A percentile compares a stretch with the other conserved stretches of the same genome.
Evolutionary conservation across 208 protist species (phyloP).

Genomic region (Crithidia expoeki): DNA sequence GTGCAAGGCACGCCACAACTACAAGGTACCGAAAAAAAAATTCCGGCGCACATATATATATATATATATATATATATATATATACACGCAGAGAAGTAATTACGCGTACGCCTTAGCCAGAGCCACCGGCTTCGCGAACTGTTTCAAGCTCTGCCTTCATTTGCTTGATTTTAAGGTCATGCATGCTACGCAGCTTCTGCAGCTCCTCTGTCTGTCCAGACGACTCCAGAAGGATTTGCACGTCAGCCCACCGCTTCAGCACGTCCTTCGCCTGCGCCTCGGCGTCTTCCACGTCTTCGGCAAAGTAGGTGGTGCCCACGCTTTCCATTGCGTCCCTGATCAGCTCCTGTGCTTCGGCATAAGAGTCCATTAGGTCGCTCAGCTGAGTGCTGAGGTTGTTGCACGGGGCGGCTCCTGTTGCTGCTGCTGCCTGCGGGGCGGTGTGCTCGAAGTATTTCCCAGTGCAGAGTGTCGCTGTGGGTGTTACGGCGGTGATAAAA

Average conservation of each 20-base stretch:
- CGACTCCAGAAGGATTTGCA: conserved; percentile 38
- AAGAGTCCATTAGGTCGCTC: conserved; percentile 61
- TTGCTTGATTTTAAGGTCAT: conserved; percentile 76
- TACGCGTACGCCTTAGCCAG: conserved; percentile 1
- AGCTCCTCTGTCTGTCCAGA: conserved; percentile 36
- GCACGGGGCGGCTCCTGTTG: conserved; percentile 1
- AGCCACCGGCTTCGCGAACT: conserved; percentile 29
- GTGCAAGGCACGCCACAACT: too few relatives aligned
- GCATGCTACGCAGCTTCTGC: conserved; percentile 47
- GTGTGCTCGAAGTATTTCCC: conserved; percentile 16
- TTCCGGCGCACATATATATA: too few relatives aligned
- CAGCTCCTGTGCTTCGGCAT: conserved; percentile 68
- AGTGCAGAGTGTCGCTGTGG: neutral
- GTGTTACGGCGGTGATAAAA: neutral
- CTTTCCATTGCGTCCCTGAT: conserved; percentile 72
- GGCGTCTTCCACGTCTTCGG: conserved; percentile 76
- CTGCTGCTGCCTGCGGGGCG: neutral
- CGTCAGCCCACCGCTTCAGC: conserved; percentile 50
- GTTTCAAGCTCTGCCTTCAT: conserved; percentile 64
- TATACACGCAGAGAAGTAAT: neutral
- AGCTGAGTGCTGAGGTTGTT: conserved; percentile 38
- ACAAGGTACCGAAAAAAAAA: too few relatives aligned
- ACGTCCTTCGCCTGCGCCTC: conserved; percentile 49
- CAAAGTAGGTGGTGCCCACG: conserved; percentile 68
- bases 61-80: too few relatives aligned